A percentile compares a stretch with the other conserved stretches of the same genome.
phyloP scores from a whole-genome alignment of 2,329 filamentous ascomycete species.

The Xylariaceae sp. region DNA sequence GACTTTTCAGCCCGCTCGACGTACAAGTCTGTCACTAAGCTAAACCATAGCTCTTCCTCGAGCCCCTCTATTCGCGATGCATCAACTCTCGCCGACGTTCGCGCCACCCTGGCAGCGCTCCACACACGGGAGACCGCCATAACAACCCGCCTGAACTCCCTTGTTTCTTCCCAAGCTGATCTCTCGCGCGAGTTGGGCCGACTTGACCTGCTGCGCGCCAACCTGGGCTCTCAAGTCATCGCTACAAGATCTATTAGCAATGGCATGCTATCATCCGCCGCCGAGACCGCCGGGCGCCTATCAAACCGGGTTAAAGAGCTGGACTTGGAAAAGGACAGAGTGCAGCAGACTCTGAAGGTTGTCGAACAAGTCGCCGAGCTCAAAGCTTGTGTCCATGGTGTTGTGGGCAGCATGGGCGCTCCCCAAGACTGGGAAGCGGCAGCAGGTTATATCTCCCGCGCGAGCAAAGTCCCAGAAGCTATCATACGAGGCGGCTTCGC shows the following conservation, averaged over 20 bases:
- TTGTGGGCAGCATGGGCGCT: conserved; percentile 94
- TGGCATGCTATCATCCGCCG: conserved; percentile 87
- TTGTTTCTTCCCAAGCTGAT: conserved; percentile 84
- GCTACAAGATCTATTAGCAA: conserved; percentile 83
- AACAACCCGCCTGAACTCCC: conserved; percentile 73
- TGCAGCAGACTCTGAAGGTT: conserved; percentile 87
- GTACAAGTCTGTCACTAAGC: conserved; percentile 33
- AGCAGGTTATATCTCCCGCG: conserved; percentile 84
- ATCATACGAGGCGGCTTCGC: conserved; percentile 88
- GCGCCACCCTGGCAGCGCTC: conserved; percentile 74
- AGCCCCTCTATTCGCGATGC: conserved; percentile 67
- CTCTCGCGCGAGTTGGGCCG: conserved; percentile 85
- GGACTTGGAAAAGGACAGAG: conserved; percentile 88
- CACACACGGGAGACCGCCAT: conserved; percentile 77
- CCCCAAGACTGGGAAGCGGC: conserved; percentile 99
- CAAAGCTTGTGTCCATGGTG: conserved; percentile 93
- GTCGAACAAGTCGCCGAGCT: conserved; percentile 97
- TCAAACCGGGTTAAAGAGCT: conserved; percentile 86
- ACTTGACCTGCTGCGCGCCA: conserved; percentile 86
- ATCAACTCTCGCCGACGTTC: conserved; percentile 78
- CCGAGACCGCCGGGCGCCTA: conserved; percentile 82
- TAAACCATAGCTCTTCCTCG: conserved; percentile 32
- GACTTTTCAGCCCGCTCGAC: conserved; percentile 38
- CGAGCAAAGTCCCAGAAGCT: conserved; percentile 77
- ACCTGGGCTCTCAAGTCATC: conserved; percentile 85